phyloP scores from a whole-genome alignment of 1,284 basidiomycete species.

The Fistulina hepatica region DNA sequence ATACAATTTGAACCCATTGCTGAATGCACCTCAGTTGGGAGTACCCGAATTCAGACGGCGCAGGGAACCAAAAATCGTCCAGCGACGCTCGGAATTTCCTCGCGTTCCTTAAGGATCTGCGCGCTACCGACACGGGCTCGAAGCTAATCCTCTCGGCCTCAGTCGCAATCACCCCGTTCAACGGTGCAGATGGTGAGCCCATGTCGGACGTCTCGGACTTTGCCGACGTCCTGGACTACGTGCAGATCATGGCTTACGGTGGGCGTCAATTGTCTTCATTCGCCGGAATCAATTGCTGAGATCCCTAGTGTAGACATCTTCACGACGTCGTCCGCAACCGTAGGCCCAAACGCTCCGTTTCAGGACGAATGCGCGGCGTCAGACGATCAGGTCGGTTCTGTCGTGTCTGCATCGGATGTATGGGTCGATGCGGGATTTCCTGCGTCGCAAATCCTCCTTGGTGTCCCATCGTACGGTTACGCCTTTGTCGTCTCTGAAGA shows the following conservation, averaged over 20 bases:
- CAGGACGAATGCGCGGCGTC: constrained; percentile 61
- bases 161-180: constrained; percentile 59
- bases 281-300: no score
- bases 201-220: constrained; percentile 62
- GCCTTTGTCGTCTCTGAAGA: constrained; percentile 36
- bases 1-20: background rate
- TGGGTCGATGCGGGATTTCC: constrained; percentile 64
- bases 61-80: constrained; percentile 48
- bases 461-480: constrained; percentile 70
- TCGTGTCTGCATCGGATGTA: constrained; percentile 53
- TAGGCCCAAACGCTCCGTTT: constrained; percentile 65
- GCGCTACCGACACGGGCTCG: constrained; percentile 39
- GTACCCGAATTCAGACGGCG: constrained; percentile 59
- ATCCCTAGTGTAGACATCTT: constrained; percentile 34
- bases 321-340: constrained; percentile 40
- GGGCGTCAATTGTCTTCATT: constrained; percentile 12
- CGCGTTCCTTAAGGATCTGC: constrained; percentile 62
- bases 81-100: constrained; percentile 64
- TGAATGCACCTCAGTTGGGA: constrained; percentile 54
- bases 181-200: constrained; percentile 46
- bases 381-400: constrained; percentile 58
- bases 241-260: constrained; percentile 59
- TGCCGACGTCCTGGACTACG: constrained; percentile 62
- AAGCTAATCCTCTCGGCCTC: constrained; percentile 68
- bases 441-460: constrained; percentile 63